Percentiles rank a stretch among this genome's conserved stretches.
Conservation (phyloP, 306 rosid genomes). For the Prunus campanulata region DNA sequence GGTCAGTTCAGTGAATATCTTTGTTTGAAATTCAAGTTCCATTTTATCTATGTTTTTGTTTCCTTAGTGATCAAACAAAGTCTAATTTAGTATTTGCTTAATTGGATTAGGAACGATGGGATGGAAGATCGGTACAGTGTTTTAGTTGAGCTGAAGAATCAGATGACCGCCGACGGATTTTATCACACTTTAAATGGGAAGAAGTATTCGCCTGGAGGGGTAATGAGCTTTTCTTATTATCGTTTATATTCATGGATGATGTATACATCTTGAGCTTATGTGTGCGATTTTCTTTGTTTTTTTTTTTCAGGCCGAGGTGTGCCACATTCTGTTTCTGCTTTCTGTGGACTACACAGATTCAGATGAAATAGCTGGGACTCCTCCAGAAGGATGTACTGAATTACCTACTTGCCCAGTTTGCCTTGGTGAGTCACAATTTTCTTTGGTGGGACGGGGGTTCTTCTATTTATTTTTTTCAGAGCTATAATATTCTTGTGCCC, state of each 20-base stretch:
- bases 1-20: neutral
- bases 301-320: conserved; percentile 75
- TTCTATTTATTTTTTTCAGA: neutral
- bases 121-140: conserved; percentile 87
- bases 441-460: conserved; percentile 2
- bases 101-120: conserved; percentile 65
- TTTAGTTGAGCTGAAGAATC: conserved; percentile 52
- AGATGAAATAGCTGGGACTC: conserved; percentile 70
- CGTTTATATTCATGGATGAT: neutral
- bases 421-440: conserved; percentile 60
- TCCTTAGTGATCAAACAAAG: neutral
- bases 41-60: neutral
- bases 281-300: neutral
- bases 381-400: conserved; percentile 70
- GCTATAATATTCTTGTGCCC: conserved; percentile 8
- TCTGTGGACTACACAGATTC: conserved; percentile 82
- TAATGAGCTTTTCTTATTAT: conserved; percentile 9
- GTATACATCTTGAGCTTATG: neutral
- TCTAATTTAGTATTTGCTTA: neutral
- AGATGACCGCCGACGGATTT: conserved; percentile 49
- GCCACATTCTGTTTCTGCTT: conserved; percentile 68
- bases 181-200: conserved; percentile 60
- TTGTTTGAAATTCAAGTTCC: neutral
- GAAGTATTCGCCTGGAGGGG: conserved; percentile 79
- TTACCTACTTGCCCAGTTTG: conserved; percentile 95